Evolutionary conservation across 345 rosid genomes (phyloP), one percentile per base, ranked within the genome.

Genomic region (Eucalyptus sp.): DNA sequence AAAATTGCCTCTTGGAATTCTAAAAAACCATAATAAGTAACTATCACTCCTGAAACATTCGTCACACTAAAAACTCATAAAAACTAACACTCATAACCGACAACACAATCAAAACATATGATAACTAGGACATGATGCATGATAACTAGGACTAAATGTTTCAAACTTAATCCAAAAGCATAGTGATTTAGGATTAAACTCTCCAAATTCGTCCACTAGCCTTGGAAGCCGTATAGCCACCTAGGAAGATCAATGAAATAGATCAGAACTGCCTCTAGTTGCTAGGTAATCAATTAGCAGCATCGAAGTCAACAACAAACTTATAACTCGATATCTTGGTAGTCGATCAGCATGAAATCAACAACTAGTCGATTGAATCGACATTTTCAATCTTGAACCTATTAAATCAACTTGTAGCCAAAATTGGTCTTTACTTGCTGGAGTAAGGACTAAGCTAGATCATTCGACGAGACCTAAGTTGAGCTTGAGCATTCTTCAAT

Each of bases 291-390:
- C 14, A 29, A 60, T 27, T 60, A 60, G 15, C 15, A 52, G 8
- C n/a, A 15, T 60, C 2, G 1, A 60, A 60, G n/a, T 60, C 79
- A 9, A 66, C 20, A 66, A 15, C 41, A 66, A 66, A n/a, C 20
- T 31, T 66, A 17, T 14, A n/a, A 31, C 18, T 66, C 3, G 3
- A 66, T 15, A 31, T 31, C 43, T 66, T 15, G 11, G 3, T 15
- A 31, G 22, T 0, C 0, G 3, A 66, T 64, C 1, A 6, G 3
- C 37, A 7, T n/a, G 22, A 31, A 66, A 31, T 31, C 22, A 0
- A 66, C 43, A 66, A 66, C 43, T 8, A 66, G 22, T 66, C 11
- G 6, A 15, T 66, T 31, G 79, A 31, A 66, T 66, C 22, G 0
- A 16, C 79, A 31, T 66, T 16, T 66, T 68, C 81, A 68, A 68